A percentile compares a stretch with the other conserved stretches of the same genome.
These are phyloP conservation scores for Sclerotinia minor DNA, from an alignment of 2,329 filamentous ascomycete genomes.

Conservation along the genomic window DNA sequence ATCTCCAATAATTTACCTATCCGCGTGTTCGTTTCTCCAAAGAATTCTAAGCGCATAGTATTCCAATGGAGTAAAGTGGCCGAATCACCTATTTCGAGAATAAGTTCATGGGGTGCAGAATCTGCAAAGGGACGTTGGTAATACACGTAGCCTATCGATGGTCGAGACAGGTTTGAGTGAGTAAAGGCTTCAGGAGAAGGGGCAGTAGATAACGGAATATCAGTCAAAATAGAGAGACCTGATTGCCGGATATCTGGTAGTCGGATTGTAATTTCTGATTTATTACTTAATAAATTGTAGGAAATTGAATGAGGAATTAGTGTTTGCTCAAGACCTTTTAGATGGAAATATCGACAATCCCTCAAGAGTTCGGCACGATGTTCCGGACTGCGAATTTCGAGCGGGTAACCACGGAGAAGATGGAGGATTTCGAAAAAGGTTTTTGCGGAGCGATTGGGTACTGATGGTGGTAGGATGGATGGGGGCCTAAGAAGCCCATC, in stretches of 20 bases:
- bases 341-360: slow-evolving; percentile 90
- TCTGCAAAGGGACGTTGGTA: slow-evolving; percentile 89
- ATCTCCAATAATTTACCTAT: slow-evolving; percentile 76
- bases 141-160: slow-evolving; percentile 59
- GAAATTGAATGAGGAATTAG: slow-evolving; percentile 75
- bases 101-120: slow-evolving; percentile 67
- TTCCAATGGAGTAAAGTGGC: slow-evolving; percentile 56
- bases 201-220: slow-evolving; percentile 42
- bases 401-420: slow-evolving; percentile 78
- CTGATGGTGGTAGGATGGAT: slow-evolving; percentile 77
- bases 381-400: slow-evolving; percentile 71
- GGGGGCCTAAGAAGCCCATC: slow-evolving; percentile 80
- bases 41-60: slow-evolving; percentile 57
- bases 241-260: slow-evolving; percentile 88
- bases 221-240: slow-evolving; percentile 66
- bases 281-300: slow-evolving; percentile 68
- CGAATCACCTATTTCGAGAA: slow-evolving; percentile 71
- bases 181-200: slow-evolving; percentile 33
- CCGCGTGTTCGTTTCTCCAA: slow-evolving; percentile 66
- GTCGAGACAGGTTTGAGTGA: slow-evolving; percentile 26
- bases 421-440: slow-evolving; percentile 81
- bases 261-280: slow-evolving; percentile 74
- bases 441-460: slow-evolving; percentile 79
- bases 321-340: slow-evolving; percentile 86
- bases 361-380: slow-evolving; percentile 77